Conservation (phyloP, 106 monocot species). For the Triglochin maritima region DNA sequence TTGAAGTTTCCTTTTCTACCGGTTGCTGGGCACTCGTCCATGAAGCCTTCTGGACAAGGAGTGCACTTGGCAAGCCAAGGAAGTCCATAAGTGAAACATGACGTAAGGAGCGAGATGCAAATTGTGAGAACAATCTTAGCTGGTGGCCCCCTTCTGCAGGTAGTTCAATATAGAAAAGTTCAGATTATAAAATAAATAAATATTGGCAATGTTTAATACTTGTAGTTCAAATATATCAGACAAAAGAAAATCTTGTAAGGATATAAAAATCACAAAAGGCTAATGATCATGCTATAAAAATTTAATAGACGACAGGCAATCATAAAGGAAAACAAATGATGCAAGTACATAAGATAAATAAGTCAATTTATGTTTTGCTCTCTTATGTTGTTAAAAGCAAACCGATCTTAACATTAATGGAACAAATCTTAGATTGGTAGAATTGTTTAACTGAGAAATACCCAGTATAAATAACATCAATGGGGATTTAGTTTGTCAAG, state of each 20-base stretch:
- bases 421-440: too few relatives aligned
- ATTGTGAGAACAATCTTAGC: slow-evolving; percentile 69
- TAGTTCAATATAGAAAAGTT: slow-evolving; percentile 23
- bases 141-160: slow-evolving; percentile 65
- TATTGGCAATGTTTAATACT: neutral
- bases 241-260: too few relatives aligned
- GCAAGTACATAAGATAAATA: too few relatives aligned
- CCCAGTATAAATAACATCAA: neutral
- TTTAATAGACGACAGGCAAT: too few relatives aligned
- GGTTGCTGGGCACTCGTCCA: slow-evolving; percentile 57
- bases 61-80: slow-evolving; percentile 77
- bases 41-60: slow-evolving; percentile 42
- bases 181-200: neutral
- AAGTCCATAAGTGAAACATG: slow-evolving; percentile 71
- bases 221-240: too few relatives aligned
- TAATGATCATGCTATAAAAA: too few relatives aligned
- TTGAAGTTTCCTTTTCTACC: slow-evolving; percentile 74
- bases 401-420: too few relatives aligned
- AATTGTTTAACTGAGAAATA: too few relatives aligned
- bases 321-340: too few relatives aligned
- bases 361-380: too few relatives aligned
- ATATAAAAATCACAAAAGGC: too few relatives aligned
- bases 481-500: neutral
- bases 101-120: slow-evolving; percentile 59
- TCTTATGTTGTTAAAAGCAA: too few relatives aligned